Percentiles rank a stretch among this genome's conserved stretches.
Conservation (phyloP, 257 asterid species). For the Capsicum rhomboideum region DNA sequence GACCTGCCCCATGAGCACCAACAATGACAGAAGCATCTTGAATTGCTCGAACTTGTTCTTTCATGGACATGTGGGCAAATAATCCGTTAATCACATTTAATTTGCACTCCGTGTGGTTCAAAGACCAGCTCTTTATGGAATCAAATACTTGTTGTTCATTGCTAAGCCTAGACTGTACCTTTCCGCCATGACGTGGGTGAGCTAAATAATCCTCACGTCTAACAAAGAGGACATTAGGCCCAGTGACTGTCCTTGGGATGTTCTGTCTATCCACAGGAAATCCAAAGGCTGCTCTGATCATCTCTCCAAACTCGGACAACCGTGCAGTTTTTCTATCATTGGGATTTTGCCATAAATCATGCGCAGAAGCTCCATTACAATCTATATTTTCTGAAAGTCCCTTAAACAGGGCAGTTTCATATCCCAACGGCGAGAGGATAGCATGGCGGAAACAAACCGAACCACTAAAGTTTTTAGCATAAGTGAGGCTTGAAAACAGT, state of each 20-base stretch:
- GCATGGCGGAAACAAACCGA: conserved; percentile 89
- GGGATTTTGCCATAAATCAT: conserved; percentile 60
- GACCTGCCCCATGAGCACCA: conserved; percentile 99
- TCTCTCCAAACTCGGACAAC: conserved; percentile 89
- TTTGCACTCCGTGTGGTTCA: conserved; percentile 39
- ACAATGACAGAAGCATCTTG: conserved; percentile 77
- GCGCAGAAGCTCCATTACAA: conserved; percentile 71
- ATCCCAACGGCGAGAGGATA: conserved; percentile 80
- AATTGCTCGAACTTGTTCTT: conserved; percentile 86
- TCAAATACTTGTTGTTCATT: conserved; percentile 73
- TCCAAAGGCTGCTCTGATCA: conserved; percentile 83
- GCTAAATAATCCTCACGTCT: conserved; percentile 93
- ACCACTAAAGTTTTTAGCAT: conserved; percentile 64
- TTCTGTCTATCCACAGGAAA: conserved; percentile 48
- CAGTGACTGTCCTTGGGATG: conserved; percentile 21
- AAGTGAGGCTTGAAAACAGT: conserved; percentile 69
- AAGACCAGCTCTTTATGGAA: conserved; percentile 50
- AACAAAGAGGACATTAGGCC: conserved; percentile 71
- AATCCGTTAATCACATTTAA: conserved; percentile 62
- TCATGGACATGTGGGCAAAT: conserved; percentile 97
- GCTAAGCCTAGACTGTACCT: conserved; percentile 81
- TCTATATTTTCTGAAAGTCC: conserved; percentile 59
- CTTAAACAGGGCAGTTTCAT: conserved; percentile 79
- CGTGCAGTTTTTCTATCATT: conserved; percentile 64
- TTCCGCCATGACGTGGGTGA: conserved; percentile 92